Evolutionary conservation across 768 basidiomycete genomes (phyloP).

Genomic region (Tricholoma furcatifolium): DNA sequence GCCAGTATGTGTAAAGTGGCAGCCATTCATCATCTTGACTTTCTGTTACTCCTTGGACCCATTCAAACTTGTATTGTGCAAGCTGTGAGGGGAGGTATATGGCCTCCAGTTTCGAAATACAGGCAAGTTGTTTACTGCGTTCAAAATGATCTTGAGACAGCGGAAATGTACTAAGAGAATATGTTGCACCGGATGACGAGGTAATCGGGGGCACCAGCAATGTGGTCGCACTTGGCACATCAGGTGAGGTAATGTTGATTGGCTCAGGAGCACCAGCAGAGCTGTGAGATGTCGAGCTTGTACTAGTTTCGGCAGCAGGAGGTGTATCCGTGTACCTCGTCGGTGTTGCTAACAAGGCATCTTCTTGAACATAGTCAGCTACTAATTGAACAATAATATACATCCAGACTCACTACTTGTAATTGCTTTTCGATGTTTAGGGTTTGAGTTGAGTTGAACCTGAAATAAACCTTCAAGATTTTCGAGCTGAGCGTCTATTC

Average conservation of each 20-base stretch:
- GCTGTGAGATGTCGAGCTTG: too few species aligned
- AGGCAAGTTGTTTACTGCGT: constrained; percentile 3
- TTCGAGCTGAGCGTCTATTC: too few species aligned
- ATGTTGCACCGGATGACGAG: neutral
- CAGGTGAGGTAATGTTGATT: too few species aligned
- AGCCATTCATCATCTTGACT: constrained; percentile 22
- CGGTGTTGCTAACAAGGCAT: too few species aligned
- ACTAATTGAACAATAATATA: neutral
- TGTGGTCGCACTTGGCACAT: neutral
- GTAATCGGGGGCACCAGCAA: neutral
- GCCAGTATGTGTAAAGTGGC: constrained; percentile 22
- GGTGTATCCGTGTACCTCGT: too few species aligned
- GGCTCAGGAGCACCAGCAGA: too few species aligned
- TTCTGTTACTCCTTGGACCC: constrained; percentile 16
- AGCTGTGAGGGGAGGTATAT: neutral
- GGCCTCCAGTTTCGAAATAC: neutral
- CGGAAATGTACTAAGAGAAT: constrained; percentile 1
- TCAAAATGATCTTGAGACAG: constrained; percentile 1
- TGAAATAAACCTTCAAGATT: neutral
- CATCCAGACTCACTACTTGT: neutral
- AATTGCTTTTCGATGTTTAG: neutral
- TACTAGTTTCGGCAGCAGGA: too few species aligned
- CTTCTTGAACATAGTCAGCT: too few species aligned
- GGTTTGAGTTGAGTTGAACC: neutral
- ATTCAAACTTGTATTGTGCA: constrained; percentile 18